A percentile compares a stretch with the other conserved stretches of the same genome.
Conservation (phyloP, 768 basidiomycete species). For the Chlorophyllum brunneum region DNA sequence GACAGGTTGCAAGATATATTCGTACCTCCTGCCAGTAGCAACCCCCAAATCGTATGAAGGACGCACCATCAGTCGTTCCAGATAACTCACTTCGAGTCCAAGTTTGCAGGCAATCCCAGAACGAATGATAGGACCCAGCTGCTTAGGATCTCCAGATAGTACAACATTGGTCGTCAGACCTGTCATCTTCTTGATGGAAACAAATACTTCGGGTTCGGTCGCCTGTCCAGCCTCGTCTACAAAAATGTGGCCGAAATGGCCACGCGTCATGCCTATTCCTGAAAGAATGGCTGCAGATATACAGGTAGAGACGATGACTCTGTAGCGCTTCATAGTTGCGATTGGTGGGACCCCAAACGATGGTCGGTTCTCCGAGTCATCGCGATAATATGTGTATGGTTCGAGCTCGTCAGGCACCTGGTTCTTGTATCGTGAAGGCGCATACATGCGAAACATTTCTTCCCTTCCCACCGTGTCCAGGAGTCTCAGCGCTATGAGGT, state of each 20-base stretch:
- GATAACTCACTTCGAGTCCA: conserved; percentile 55
- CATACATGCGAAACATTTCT: conserved; percentile 53
- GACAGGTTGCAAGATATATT: not conserved
- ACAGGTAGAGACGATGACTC: conserved; percentile 63
- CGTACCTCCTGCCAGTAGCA: conserved; percentile 28
- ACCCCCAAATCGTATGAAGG: conserved; percentile 14
- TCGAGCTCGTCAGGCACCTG: conserved; percentile 41
- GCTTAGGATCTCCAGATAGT: conserved; percentile 68
- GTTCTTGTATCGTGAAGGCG: conserved; percentile 42
- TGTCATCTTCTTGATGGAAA: conserved; percentile 59
- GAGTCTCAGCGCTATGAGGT: conserved; percentile 53
- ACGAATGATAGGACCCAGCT: conserved; percentile 65
- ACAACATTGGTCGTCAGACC: conserved; percentile 50
- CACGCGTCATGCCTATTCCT: conserved; percentile 53
- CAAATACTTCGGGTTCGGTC: conserved; percentile 63
- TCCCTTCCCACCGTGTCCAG: conserved; percentile 22
- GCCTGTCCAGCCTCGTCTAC: conserved; percentile 73
- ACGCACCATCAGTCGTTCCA: conserved; percentile 51
- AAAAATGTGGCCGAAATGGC: conserved; percentile 67
- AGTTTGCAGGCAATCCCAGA: conserved; percentile 52
- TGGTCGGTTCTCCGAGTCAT: conserved; percentile 22
- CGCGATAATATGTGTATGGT: conserved; percentile 29
- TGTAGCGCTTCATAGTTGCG: conserved; percentile 35
- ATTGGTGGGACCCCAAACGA: conserved; percentile 38
- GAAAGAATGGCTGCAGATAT: conserved; percentile 54